These are phyloP conservation scores for Rhodotorula sp. DNA, from an alignment of 1,284 basidiomycete genomes.

Conservation along the genomic window DNA sequence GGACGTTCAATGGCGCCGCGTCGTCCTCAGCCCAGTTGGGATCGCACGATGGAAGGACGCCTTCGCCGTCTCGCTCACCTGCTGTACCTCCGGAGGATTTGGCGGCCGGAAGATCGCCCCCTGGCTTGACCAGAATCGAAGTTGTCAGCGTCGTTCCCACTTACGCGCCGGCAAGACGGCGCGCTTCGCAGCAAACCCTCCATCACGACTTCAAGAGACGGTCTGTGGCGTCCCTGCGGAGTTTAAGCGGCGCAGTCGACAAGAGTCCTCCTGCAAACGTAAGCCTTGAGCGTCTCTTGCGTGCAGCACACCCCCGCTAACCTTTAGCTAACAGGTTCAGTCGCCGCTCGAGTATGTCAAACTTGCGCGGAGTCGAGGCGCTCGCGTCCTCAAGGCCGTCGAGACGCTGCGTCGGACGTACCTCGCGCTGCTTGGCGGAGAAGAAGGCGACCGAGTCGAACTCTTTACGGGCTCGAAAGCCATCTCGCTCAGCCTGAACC, in stretches of 20 bases:
- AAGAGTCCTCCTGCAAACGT: slow-evolving; percentile 12
- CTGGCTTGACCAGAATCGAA: too few relatives aligned
- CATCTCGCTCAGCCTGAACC: slow-evolving; percentile 48
- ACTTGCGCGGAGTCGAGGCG: slow-evolving; percentile 80
- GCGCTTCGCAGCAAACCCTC: too few relatives aligned
- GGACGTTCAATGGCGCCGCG: slow-evolving; percentile 27
- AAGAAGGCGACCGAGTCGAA: slow-evolving; percentile 85
- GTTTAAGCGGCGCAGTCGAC: not conserved
- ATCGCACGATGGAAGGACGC: too few relatives aligned
- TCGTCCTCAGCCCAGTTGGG: not conserved
- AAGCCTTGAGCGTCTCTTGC: not conserved
- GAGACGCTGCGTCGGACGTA: slow-evolving; percentile 83
- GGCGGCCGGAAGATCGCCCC: too few relatives aligned
- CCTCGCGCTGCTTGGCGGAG: slow-evolving; percentile 83
- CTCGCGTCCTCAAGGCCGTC: slow-evolving; percentile 73
- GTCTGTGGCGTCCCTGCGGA: not conserved
- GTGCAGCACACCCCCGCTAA: not conserved
- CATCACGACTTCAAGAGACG: slow-evolving; percentile 17
- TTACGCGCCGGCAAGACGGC: too few relatives aligned
- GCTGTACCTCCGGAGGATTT: too few relatives aligned
- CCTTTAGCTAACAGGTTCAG: not conserved
- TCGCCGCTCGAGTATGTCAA: slow-evolving; percentile 72
- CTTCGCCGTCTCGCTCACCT: too few relatives aligned
- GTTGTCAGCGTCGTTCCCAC: too few relatives aligned
- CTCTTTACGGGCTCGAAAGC: slow-evolving; percentile 62